Conservation (phyloP, 768 basidiomycete species). For the Lanmaoa pseudosensibilis region DNA sequence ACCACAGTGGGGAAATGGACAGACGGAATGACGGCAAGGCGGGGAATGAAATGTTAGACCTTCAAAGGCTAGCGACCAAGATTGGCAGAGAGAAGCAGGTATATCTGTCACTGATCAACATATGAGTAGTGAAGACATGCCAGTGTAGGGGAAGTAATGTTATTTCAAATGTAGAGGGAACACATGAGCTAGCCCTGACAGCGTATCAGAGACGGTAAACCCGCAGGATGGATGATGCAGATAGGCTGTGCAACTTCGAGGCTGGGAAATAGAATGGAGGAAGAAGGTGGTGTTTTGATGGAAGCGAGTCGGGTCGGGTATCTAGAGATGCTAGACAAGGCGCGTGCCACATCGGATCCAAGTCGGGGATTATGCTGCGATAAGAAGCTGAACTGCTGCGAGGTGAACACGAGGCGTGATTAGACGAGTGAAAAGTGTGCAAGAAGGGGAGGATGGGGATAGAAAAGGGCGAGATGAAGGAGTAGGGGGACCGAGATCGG, state of each 20-base stretch:
- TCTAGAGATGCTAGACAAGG: not conserved
- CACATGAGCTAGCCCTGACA: not conserved
- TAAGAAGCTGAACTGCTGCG: not conserved
- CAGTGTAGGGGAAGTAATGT: not conserved
- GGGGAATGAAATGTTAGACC: not conserved
- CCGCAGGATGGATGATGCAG: not conserved
- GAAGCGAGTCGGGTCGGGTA: slow-evolving; percentile 6
- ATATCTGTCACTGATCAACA: not conserved
- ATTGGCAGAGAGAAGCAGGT: not conserved
- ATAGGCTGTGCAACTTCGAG: not conserved
- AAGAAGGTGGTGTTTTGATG: slow-evolving; percentile 7
- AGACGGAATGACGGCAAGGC: slow-evolving; percentile 1
- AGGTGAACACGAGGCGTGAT: not conserved
- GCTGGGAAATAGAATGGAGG: slow-evolving; percentile 15
- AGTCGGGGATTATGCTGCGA: slow-evolving; percentile 8
- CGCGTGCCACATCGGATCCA: not conserved
- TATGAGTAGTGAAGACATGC: not conserved
- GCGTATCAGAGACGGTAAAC: not conserved
- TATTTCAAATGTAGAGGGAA: not conserved
- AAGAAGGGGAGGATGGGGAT: not conserved
- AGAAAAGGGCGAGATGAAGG: not conserved
- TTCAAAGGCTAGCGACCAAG: not conserved
- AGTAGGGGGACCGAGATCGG: not conserved
- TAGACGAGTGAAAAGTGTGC: not conserved
- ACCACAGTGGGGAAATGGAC: not conserved